Percentiles rank a stretch among this genome's conserved stretches.
Evolutionary conservation across 306 rosid genomes (phyloP).

Genomic region (Arachis hypogaea): DNA sequence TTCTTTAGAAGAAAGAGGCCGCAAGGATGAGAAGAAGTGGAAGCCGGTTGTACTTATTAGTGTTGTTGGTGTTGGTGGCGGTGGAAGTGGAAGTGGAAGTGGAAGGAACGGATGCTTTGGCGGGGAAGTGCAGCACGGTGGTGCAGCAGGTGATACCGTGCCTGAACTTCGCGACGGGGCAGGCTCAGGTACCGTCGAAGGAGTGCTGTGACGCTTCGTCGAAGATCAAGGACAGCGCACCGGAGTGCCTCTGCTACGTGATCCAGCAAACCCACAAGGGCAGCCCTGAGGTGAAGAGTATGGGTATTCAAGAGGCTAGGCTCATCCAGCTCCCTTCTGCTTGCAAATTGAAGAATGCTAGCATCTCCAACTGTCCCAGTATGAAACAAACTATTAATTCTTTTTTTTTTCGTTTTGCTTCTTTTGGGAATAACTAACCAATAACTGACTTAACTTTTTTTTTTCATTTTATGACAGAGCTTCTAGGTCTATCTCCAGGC

Average conservation of each 20-base stretch:
- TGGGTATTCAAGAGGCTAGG: conserved; percentile 62
- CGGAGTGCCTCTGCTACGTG: conserved; percentile 69
- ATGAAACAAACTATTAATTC: background rate
- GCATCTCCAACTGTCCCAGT: conserved; percentile 70
- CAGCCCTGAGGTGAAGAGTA: conserved; percentile 37
- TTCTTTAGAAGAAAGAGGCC: conserved; percentile 5
- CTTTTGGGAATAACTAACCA: too few species aligned
- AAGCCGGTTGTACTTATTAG: background rate
- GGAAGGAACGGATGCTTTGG: conserved; percentile 17
- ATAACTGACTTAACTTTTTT: too few species aligned
- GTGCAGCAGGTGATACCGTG: conserved; percentile 57
- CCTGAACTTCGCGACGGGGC: conserved; percentile 58
- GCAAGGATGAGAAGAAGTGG: background rate
- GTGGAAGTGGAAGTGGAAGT: background rate
- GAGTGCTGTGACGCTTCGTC: conserved; percentile 58
- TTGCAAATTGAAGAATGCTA: conserved; percentile 63
- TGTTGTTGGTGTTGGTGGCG: background rate
- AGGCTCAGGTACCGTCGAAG: conserved; percentile 53
- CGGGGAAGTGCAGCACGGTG: conserved; percentile 45
- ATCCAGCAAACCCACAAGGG: conserved; percentile 66
- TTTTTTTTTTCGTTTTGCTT: background rate
- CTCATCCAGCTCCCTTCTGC: conserved; percentile 71
- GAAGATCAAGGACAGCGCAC: conserved; percentile 49
- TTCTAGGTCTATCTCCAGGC: conserved; percentile 58
- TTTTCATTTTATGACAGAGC: conserved; percentile 44